Percentiles rank a stretch among this genome's conserved stretches.
Conservation (phyloP, 345 rosid genomes). For the Eutrema heterophyllum region DNA sequence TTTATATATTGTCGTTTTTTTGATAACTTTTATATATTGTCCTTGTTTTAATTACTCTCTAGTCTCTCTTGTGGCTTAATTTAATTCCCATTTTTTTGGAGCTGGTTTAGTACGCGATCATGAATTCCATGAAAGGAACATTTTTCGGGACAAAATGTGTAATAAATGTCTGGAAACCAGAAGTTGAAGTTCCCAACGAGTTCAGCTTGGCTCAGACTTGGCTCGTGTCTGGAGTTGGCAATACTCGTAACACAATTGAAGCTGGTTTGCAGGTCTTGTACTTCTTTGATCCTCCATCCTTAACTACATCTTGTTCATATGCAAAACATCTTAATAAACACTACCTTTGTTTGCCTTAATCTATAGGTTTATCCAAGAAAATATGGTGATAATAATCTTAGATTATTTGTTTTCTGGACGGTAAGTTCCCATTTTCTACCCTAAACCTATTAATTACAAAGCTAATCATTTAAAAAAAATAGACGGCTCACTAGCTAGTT, state of each 20-base stretch:
- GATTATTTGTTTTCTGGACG: slow-evolving; percentile 65
- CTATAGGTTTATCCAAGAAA: slow-evolving; percentile 47
- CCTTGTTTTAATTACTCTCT: not conserved
- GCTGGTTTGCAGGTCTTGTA: slow-evolving; percentile 52
- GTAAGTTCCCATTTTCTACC: slow-evolving; percentile 28
- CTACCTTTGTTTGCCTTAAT: not conserved
- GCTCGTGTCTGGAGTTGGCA: slow-evolving; percentile 42
- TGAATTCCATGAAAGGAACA: slow-evolving; percentile 36
- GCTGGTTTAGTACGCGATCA: slow-evolving; percentile 42
- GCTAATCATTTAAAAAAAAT: no score
- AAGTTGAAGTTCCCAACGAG: slow-evolving; percentile 38
- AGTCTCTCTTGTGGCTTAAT: not conserved
- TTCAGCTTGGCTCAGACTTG: slow-evolving; percentile 59
- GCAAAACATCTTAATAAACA: not conserved
- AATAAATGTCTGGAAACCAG: slow-evolving; percentile 55
- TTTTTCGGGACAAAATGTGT: slow-evolving; percentile 45
- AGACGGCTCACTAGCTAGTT: no score
- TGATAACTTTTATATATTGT: not conserved
- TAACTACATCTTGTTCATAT: not conserved
- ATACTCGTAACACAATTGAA: slow-evolving; percentile 49
- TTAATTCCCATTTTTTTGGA: not conserved
- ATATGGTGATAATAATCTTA: slow-evolving; percentile 46
- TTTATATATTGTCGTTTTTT: not conserved
- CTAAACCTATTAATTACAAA: no score
- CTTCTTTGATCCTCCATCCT: not conserved